phyloP scores from a whole-genome alignment of 2,329 filamentous ascomycete species.

The Aureobasidium lini region DNA sequence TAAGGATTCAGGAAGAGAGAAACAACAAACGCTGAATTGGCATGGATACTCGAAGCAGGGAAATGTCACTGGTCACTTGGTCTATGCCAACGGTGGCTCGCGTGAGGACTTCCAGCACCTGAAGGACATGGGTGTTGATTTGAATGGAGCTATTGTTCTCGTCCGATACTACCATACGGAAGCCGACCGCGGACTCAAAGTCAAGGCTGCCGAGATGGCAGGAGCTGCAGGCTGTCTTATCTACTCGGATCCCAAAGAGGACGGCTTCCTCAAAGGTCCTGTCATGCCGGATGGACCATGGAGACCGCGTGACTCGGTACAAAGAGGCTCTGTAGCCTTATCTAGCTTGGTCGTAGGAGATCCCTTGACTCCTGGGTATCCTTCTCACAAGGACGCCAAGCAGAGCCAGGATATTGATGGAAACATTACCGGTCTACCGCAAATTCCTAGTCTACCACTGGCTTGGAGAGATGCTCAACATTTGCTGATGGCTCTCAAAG shows the following conservation, averaged over 20 bases:
- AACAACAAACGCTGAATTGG: slow-evolving; percentile 67
- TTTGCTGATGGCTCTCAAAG: slow-evolving; percentile 67
- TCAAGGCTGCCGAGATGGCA: slow-evolving; percentile 81
- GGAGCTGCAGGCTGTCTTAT: slow-evolving; percentile 84
- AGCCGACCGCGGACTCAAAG: slow-evolving; percentile 66
- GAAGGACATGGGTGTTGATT: slow-evolving; percentile 61
- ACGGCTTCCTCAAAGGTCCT: slow-evolving; percentile 68
- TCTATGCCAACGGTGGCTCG: slow-evolving; percentile 90
- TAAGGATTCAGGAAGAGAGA: slow-evolving; percentile 45
- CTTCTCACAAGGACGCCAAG: slow-evolving; percentile 58
- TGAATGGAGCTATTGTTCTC: slow-evolving; percentile 73
- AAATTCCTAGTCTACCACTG: slow-evolving; percentile 84
- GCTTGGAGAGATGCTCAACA: slow-evolving; percentile 82
- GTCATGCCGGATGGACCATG: slow-evolving; percentile 69
- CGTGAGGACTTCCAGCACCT: slow-evolving; percentile 73
- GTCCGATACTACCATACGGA: slow-evolving; percentile 74
- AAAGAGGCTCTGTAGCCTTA: slow-evolving; percentile 72
- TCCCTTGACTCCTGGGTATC: slow-evolving; percentile 82
- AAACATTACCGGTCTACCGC: slow-evolving; percentile 58
- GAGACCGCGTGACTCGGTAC: slow-evolving; percentile 75
- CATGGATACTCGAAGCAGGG: slow-evolving; percentile 85
- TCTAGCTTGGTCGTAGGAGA: slow-evolving; percentile 82
- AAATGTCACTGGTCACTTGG: slow-evolving; percentile 73
- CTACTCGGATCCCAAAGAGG: slow-evolving; percentile 82
- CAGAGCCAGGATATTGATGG: slow-evolving; percentile 52